These are phyloP conservation scores for Ormosia emarginata DNA, from an alignment of 306 rosid species.

Conservation along the genomic window DNA sequence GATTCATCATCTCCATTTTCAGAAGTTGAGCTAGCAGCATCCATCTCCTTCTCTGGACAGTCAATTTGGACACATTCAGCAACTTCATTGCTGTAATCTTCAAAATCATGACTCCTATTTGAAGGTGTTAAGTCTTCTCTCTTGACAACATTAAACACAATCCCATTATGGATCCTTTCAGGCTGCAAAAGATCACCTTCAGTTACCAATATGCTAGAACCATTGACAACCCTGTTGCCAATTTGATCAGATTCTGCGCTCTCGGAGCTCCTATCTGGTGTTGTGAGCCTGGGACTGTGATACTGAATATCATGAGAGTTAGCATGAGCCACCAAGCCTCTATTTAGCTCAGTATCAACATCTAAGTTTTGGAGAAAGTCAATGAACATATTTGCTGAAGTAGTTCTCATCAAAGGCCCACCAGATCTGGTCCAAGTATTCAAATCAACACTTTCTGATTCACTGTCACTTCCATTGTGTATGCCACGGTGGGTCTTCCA, in stretches of 20 bases:
- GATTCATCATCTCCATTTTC: constrained; percentile 54
- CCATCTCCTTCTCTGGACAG: constrained; percentile 61
- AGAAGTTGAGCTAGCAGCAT: constrained; percentile 57
- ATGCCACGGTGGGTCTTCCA: constrained; percentile 42
- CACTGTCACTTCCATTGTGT: constrained; percentile 76
- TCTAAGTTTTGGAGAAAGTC: constrained; percentile 83
- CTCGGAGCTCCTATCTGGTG: constrained; percentile 57
- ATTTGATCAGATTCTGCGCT: constrained; percentile 42
- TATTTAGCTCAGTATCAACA: constrained; percentile 52
- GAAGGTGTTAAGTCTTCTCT: constrained; percentile 62
- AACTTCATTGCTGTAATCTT: constrained; percentile 50
- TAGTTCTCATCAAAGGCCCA: constrained; percentile 93
- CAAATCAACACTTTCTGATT: constrained; percentile 61
- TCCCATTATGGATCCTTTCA: constrained; percentile 77
- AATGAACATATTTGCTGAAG: constrained; percentile 69
- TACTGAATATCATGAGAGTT: constrained; percentile 34
- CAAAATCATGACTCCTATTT: constrained; percentile 53
- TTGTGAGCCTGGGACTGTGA: constrained; percentile 49
- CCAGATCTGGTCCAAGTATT: constrained; percentile 88
- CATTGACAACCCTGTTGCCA: constrained; percentile 44
- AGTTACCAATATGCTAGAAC: constrained; percentile 54
- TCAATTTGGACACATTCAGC: constrained; percentile 72
- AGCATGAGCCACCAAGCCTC: constrained; percentile 38
- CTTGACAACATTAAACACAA: constrained; percentile 81
- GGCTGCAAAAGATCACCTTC: constrained; percentile 97